Conservation (phyloP, 2,329 filamentous ascomycete genomes). For the Scleromitrula shiraiana region DNA sequence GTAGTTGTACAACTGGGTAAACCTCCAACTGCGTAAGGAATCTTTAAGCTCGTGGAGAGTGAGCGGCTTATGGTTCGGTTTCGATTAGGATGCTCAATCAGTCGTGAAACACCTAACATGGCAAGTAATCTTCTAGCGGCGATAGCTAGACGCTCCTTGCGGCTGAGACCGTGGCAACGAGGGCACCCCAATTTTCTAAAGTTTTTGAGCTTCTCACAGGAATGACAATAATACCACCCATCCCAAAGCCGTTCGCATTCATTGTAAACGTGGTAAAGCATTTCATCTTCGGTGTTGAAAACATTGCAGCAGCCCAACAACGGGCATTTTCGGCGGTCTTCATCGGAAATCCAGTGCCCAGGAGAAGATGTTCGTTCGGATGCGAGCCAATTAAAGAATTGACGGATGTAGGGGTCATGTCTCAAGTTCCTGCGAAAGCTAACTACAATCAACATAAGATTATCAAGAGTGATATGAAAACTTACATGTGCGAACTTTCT, state of each 20-base stretch:
- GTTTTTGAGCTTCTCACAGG: constrained; percentile 22
- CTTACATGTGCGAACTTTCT: no score
- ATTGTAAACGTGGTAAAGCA: constrained; percentile 26
- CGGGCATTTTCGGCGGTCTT: constrained; percentile 23
- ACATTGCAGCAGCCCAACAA: constrained; percentile 21
- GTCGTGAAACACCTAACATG: constrained; percentile 15
- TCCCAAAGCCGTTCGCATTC: constrained; percentile 22
- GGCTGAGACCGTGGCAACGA: constrained; percentile 19
- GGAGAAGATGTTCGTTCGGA: constrained; percentile 23
- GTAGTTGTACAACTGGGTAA: no score
- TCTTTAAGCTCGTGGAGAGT: background rate
- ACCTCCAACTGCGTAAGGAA: background rate
- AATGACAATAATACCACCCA: constrained; percentile 25
- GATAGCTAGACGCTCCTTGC: constrained; percentile 20
- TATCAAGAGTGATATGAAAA: no score
- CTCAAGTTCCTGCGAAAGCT: no score
- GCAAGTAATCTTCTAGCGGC: constrained; percentile 26
- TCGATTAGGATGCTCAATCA: background rate
- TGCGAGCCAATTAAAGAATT: constrained; percentile 24
- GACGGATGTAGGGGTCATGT: no score
- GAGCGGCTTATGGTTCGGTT: background rate
- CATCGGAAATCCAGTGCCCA: constrained; percentile 16
- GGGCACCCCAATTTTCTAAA: constrained; percentile 23
- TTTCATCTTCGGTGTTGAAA: constrained; percentile 21
- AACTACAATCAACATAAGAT: no score